These are phyloP conservation scores for Annulohypoxylon moriforme DNA, from an alignment of 495 filamentous ascomycete genomes.

Conservation along the genomic window DNA sequence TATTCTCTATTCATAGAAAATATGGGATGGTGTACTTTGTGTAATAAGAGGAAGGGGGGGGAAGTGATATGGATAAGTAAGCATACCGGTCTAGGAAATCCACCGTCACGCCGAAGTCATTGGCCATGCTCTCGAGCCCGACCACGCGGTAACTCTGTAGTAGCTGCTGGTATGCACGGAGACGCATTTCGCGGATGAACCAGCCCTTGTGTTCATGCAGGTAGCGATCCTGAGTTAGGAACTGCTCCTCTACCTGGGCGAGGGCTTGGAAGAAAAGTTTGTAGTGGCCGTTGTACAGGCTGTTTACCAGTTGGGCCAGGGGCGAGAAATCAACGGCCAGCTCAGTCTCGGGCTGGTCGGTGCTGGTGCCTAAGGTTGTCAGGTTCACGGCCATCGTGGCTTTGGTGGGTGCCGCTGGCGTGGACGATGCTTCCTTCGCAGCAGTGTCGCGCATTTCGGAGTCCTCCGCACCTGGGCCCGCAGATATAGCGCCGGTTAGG, in stretches of 20 bases:
- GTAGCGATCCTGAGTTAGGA: constrained; percentile 93
- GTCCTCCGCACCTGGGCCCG: constrained; percentile 81
- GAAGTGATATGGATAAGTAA: background rate
- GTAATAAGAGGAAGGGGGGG: background rate
- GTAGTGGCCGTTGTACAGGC: constrained; percentile 92
- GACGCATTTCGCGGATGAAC: constrained; percentile 98
- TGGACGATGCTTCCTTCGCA: constrained; percentile 52
- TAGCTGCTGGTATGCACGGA: constrained; percentile 93
- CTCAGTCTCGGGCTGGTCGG: constrained; percentile 79
- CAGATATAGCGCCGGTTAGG: constrained; percentile 77
- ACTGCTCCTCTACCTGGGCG: constrained; percentile 91
- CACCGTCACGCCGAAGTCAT: constrained; percentile 93
- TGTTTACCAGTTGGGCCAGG: constrained; percentile 88
- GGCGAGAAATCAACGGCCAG: constrained; percentile 79
- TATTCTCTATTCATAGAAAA: background rate
- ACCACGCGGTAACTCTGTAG: constrained; percentile 99
- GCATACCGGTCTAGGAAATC: constrained; percentile 93
- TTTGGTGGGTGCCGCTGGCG: constrained; percentile 64
- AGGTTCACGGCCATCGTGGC: constrained; percentile 80
- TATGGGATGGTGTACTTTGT: background rate
- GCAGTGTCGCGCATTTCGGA: constrained; percentile 76
- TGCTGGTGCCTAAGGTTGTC: constrained; percentile 77
- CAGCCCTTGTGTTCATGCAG: constrained; percentile 92
- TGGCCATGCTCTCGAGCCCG: constrained; percentile 92
- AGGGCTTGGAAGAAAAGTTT: constrained; percentile 91